Evolutionary conservation across 495 filamentous ascomycete species (phyloP).

Genomic region (Glutinoglossum americanum): DNA sequence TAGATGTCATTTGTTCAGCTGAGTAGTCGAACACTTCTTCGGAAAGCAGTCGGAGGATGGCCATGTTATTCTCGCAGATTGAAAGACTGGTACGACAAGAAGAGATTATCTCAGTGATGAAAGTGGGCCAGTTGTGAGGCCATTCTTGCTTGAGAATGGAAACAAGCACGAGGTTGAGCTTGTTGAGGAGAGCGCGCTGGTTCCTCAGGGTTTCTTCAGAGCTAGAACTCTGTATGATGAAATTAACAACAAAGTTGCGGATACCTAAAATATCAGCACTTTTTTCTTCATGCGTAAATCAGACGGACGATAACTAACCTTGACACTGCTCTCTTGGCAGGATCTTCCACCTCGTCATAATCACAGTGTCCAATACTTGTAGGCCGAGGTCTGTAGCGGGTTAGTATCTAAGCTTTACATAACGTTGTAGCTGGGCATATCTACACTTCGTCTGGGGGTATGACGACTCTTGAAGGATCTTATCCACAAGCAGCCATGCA

Average conservation of each 20-base stretch:
- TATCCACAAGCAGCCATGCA: conserved; percentile 90
- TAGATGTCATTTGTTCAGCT: conserved; percentile 92
- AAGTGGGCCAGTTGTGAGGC: conserved; percentile 99
- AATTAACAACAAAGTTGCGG: conserved; percentile 94
- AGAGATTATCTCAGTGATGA: conserved; percentile 97
- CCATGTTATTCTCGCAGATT: conserved; percentile 99
- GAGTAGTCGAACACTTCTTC: conserved; percentile 99
- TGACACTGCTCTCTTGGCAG: conserved; percentile 86
- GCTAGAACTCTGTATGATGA: conserved; percentile 80
- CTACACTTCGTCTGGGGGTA: conserved; percentile 95
- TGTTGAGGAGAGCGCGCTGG: conserved; percentile 80
- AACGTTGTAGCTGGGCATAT: conserved; percentile 1
- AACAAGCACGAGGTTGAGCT: conserved; percentile 91
- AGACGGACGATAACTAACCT: conserved; percentile 28
- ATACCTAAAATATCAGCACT: conserved; percentile 39
- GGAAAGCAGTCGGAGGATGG: conserved; percentile 80
- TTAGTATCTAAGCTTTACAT: conserved; percentile 1
- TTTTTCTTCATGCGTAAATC: neutral
- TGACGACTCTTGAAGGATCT: conserved; percentile 73
- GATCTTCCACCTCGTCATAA: conserved; percentile 98
- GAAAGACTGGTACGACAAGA: conserved; percentile 86
- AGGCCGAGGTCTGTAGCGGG: conserved; percentile 57
- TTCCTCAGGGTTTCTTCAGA: conserved; percentile 65
- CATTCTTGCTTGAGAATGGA: conserved; percentile 98
- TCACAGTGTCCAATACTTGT: conserved; percentile 93